Base-by-base conservation (phyloP, 371 early-diverging fungal species). In the Mortierella sp. region DNA sequence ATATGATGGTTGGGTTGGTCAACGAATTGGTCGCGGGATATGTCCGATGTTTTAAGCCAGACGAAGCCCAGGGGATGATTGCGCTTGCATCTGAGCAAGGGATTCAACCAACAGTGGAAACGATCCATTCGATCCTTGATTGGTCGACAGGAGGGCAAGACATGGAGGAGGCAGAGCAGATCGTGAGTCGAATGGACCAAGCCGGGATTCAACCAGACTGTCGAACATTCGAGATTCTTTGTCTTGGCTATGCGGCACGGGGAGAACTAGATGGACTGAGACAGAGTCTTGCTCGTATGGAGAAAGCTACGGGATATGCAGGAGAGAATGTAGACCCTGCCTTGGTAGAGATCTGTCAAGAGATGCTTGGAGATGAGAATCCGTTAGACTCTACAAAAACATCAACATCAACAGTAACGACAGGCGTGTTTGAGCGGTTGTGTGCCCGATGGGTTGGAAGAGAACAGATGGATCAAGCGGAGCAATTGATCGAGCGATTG, bases 161-260 rank as follows among this genome's bases (percentile, higher is more conserved):
- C 9, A 76, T 76, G 72, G 28, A 50, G 45, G 72, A 64, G 43
- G 68, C 72, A 0, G 72, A 72, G 30, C 57, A n/a, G 1, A 25
- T 76, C 16, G 68, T 71, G 7, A 44, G 52, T 4, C 64, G 53
- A n/a, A 68, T 76, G 72, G 19, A 21, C 6, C 58, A 62, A 14
- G 67, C 72, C 26, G 69, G 72, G 12, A 53, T 76, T 9, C 1
- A 23, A n/a, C 72, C 69, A 4, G 61, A 71, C 28, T 61, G 55
- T 48, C 52, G 57, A 43, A 76, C 77, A 4, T 76, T 60, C n/a
- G 72, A 71, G 60, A 72, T 76, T 19, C 62, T 76, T 1, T 76
- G 68, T 46, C 61, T 58, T 7, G 77, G 77, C 5, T 76, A 76
- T 48, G 77, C 72, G 1, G 52, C 69, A 14, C 68, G 71, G 0